phyloP scores from a whole-genome alignment of 306 rosid genomes.

The Vachellia pachyceras region DNA sequence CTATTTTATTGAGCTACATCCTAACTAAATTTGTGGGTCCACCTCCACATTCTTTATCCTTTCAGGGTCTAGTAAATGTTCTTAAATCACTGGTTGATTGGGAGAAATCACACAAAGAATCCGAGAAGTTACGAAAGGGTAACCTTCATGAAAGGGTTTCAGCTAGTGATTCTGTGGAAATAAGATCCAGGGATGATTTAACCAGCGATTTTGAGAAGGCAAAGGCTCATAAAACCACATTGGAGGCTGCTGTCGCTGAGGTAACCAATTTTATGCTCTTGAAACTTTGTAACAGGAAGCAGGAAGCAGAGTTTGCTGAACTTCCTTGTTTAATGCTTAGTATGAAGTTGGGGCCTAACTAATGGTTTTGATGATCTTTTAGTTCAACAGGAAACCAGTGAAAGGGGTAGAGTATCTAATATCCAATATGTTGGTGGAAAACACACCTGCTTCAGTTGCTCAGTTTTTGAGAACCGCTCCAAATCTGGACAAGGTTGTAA shows the following conservation, averaged over 20 bases:
- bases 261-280: slow-evolving; percentile 46
- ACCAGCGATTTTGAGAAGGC: slow-evolving; percentile 90
- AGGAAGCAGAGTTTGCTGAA: not conserved
- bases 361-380: slow-evolving; percentile 52
- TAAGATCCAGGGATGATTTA: slow-evolving; percentile 68
- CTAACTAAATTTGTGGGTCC: slow-evolving; percentile 37
- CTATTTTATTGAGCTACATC: slow-evolving; percentile 27
- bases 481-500: slow-evolving; percentile 84
- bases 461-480: slow-evolving; percentile 87
- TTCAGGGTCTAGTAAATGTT: slow-evolving; percentile 93
- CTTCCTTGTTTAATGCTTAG: slow-evolving; percentile 34
- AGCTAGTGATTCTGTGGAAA: slow-evolving; percentile 70
- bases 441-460: slow-evolving; percentile 85
- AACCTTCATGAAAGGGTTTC: slow-evolving; percentile 63
- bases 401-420: slow-evolving; percentile 89
- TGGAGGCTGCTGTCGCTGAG: slow-evolving; percentile 94
- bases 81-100: slow-evolving; percentile 97
- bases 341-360: slow-evolving; percentile 52
- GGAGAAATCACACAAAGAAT: slow-evolving; percentile 76
- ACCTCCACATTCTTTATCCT: slow-evolving; percentile 44
- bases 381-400: slow-evolving; percentile 92
- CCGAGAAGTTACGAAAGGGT: slow-evolving; percentile 57
- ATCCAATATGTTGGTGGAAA: slow-evolving; percentile 88
- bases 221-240: slow-evolving; percentile 93
- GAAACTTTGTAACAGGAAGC: slow-evolving; percentile 28